A percentile compares a stretch with the other conserved stretches of the same genome.
phyloP scores from a whole-genome alignment of 805 yeast species.

The Saturnispora sekii region DNA sequence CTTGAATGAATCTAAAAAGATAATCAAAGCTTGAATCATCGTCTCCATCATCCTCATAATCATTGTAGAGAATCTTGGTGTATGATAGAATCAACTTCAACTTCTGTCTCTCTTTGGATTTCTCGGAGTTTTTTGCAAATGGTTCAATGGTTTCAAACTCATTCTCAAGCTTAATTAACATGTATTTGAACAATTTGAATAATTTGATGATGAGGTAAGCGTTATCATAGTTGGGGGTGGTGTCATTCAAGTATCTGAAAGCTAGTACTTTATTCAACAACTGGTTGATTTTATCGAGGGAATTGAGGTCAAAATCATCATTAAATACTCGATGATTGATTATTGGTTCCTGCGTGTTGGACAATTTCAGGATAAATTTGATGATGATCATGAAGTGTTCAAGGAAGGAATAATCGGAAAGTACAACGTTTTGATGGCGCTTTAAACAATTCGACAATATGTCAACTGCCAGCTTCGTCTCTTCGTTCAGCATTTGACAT shows the following conservation, averaged over 20 bases:
- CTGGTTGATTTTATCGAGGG: conserved; percentile 12
- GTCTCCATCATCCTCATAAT: conserved; percentile 11
- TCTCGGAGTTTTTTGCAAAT: conserved; percentile 14
- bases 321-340: conserved; percentile 18
- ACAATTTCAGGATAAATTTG: conserved; percentile 21
- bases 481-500: conserved; percentile 19
- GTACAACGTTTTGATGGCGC: conserved; percentile 39
- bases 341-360: conserved; percentile 23
- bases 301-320: conserved; percentile 9
- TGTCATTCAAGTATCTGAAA: conserved; percentile 9
- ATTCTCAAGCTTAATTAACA: conserved; percentile 19
- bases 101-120: conserved; percentile 20
- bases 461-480: conserved; percentile 29
- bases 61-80: conserved; percentile 25
- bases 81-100: conserved; percentile 26
- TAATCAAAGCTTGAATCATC: conserved; percentile 24
- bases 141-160: conserved; percentile 21
- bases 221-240: conserved; percentile 17
- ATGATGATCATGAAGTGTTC: conserved; percentile 27
- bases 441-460: conserved; percentile 37
- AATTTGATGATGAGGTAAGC: conserved; percentile 34
- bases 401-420: conserved; percentile 44
- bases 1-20: conserved; percentile 23
- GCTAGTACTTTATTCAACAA: conserved; percentile 15
- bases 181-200: conserved; percentile 28